Base-by-base conservation (phyloP, 768 basidiomycete genomes). In the Tubosaeta sp. region DNA sequence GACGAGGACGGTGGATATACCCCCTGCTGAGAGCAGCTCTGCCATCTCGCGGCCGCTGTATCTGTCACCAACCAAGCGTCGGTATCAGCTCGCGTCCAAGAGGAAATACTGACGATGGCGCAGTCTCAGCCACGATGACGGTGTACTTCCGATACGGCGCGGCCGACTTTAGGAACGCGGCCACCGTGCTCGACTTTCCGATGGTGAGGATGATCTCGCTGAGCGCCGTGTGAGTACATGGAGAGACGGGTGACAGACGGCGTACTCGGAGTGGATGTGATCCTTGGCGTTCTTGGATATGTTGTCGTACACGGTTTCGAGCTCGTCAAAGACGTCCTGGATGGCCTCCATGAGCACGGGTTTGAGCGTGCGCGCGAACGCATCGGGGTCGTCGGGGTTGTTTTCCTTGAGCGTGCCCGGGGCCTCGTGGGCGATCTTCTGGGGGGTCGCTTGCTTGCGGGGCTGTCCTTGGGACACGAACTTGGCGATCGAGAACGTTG, bases 241-340 rank as follows among this genome's bases (percentile, higher is more conserved):
- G 31, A 45, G 31, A 42, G 47, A 25, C 32, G 7, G 14, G 29
- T 40, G 12, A 48, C 7, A 44, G 25, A 45, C 6, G 24, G 73
- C 90, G 66, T 64, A 97, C 95, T 96, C 94, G n/a, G 94, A 92
- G 68, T 98, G 95, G 53, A 99, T 89, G 65, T 98, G 94, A 67
- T 96, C 94, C 69, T 83, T 88, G 2, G 94, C 92, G 59, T 89
- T 90, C 73, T 90, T 95, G 9, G 90, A 89, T 18, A 98, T 86
- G 60, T 87, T 94, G 59, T 96, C 90, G 59, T 97, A 92, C 1
- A 95, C 94, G 3, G 90, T 94, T 67, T 96, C 94, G 32, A 99
- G 75, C 69, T 99, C 96, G 58, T 96, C 93, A 40, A 96, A 77
- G 16, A 97, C 90, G 63, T 97, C 95, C 64, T 95, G 89, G 46